A percentile compares a stretch with the other conserved stretches of the same genome.
Conservation (phyloP, 2,329 filamentous ascomycete species). For the Pseudomassariella vexata region DNA sequence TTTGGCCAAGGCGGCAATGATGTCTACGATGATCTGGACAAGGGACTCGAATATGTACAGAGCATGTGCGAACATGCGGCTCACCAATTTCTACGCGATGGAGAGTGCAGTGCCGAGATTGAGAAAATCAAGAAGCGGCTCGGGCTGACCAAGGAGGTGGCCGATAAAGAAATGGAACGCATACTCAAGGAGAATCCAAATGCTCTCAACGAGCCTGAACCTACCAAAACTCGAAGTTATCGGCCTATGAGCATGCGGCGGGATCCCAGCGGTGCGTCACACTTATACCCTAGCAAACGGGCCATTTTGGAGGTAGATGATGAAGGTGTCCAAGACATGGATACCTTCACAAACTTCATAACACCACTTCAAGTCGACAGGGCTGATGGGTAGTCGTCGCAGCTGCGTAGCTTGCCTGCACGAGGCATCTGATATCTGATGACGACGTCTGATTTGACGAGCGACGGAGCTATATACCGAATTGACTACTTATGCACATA, state of each 20-base stretch:
- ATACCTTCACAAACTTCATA: too few relatives aligned
- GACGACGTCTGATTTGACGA: too few relatives aligned
- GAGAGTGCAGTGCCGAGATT: slow-evolving; percentile 76
- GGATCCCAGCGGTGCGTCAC: slow-evolving; percentile 28
- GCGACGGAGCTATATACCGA: too few relatives aligned
- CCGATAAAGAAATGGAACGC: slow-evolving; percentile 53
- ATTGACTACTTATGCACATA: too few relatives aligned
- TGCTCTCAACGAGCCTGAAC: slow-evolving; percentile 11
- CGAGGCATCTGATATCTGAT: too few relatives aligned
- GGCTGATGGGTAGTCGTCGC: slow-evolving; percentile 8
- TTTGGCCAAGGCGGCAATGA: slow-evolving; percentile 27
- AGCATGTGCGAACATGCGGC: slow-evolving; percentile 79
- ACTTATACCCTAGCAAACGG: slow-evolving; percentile 14
- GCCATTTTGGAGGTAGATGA: slow-evolving; percentile 20
- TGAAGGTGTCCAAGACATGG: slow-evolving; percentile 23
- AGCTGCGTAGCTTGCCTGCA: too few relatives aligned
- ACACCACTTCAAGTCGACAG: too few relatives aligned
- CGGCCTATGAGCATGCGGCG: slow-evolving; percentile 49
- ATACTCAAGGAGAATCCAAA: slow-evolving; percentile 45
- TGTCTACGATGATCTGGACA: slow-evolving; percentile 70
- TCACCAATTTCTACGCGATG: slow-evolving; percentile 83
- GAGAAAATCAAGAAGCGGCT: slow-evolving; percentile 62
- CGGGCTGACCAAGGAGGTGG: slow-evolving; percentile 54
- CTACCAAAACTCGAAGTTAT: slow-evolving; percentile 40
- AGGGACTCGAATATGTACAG: slow-evolving; percentile 73